phyloP scores from a whole-genome alignment of 805 yeast genomes.

The Pichia kluyveri region DNA sequence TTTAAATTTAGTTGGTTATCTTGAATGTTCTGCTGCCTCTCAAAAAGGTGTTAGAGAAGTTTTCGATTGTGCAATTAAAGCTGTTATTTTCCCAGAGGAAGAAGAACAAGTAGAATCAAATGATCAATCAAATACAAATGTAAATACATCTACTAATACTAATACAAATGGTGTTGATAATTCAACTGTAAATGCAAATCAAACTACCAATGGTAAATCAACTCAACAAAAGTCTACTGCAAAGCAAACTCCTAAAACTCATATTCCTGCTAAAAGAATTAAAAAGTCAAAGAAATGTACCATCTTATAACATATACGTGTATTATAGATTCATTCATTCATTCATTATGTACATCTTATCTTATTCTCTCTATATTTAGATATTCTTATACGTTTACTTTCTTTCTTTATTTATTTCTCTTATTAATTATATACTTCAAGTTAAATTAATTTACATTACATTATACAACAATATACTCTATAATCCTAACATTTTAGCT shows the following conservation, averaged over 20 bases:
- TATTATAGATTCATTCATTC: background rate
- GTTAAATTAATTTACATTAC: no score
- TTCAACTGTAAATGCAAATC: background rate
- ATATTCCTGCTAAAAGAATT: conserved; percentile 13
- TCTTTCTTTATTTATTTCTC: background rate
- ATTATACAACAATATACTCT: background rate
- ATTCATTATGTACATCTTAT: background rate
- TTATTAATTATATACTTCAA: background rate
- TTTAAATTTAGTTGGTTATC: conserved; percentile 60
- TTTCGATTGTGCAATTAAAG: conserved; percentile 72
- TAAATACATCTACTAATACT: background rate
- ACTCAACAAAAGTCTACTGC: background rate
- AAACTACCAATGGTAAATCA: background rate
- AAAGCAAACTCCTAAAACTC: conserved; percentile 8
- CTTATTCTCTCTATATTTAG: no score
- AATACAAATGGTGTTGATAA: background rate
- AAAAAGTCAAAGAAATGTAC: conserved; percentile 42
- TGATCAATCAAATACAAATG: background rate
- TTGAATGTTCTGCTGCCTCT: conserved; percentile 87
- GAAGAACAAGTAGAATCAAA: background rate
- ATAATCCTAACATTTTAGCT: conserved; percentile 34
- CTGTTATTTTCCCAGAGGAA: conserved; percentile 51
- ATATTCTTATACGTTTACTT: no score
- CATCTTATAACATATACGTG: conserved; percentile 26
- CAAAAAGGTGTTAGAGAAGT: conserved; percentile 81